A percentile compares a stretch with the other conserved stretches of the same genome.
phyloP scores from a whole-genome alignment of 306 rosid genomes.

The Lagenaria siceraria region DNA sequence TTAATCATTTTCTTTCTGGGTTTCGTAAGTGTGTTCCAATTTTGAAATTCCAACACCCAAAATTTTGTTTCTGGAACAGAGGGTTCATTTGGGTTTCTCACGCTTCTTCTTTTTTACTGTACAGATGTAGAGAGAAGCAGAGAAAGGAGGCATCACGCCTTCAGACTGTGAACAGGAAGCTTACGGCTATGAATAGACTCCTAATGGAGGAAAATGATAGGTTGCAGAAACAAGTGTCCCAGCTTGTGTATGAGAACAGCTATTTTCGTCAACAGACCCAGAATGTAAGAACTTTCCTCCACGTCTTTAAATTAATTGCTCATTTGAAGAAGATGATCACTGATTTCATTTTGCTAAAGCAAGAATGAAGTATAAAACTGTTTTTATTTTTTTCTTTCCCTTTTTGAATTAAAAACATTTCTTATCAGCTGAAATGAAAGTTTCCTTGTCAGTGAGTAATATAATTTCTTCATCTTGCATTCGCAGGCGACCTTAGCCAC shows the following conservation, averaged over 20 bases:
- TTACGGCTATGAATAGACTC: conserved; percentile 89
- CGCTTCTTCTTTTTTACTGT: not conserved
- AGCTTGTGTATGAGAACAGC: conserved; percentile 80
- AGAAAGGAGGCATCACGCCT: conserved; percentile 89
- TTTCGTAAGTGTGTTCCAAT: not conserved
- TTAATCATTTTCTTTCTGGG: not conserved
- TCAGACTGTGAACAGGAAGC: conserved; percentile 84
- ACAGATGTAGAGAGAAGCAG: conserved; percentile 98
- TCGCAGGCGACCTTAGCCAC: conserved; percentile 70
- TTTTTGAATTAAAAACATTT: not conserved
- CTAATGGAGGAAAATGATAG: conserved; percentile 98
- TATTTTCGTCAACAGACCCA: conserved; percentile 91
- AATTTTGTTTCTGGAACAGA: not conserved
- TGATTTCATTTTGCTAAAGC: not conserved
- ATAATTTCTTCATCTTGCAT: conserved; percentile 6
- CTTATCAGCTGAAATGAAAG: not conserved
- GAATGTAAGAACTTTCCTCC: conserved; percentile 32
- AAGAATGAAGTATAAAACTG: not conserved
- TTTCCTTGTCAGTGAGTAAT: not conserved
- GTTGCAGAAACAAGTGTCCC: conserved; percentile 95
- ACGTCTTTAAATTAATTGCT: not conserved
- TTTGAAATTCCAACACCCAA: not conserved
- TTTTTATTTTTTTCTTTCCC: not conserved
- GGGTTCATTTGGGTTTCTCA: not conserved
- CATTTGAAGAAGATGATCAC: not conserved